Evolutionary conservation across 176 grass and related monocot species (phyloP).

Genomic region (Cymbopogon citratus): DNA sequence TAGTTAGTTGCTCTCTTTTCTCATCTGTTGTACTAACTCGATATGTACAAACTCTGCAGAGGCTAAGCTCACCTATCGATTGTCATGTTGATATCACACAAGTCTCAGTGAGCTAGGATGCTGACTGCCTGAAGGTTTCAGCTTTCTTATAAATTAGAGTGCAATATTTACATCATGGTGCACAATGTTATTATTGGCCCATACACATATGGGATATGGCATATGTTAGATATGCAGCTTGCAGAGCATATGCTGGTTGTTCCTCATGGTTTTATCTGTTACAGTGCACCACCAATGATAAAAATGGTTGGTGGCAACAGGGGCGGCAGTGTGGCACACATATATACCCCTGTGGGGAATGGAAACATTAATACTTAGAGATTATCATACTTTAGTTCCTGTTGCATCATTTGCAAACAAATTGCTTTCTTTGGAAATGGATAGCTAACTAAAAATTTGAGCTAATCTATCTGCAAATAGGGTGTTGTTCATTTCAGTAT

Average conservation of each 20-base stretch:
- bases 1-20: background rate
- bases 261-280: slow-evolving; percentile 7
- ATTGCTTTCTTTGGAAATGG: background rate
- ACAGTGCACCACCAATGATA: slow-evolving; percentile 1
- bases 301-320: slow-evolving; percentile 28
- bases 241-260: background rate
- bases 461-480: background rate
- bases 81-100: background rate
- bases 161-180: background rate
- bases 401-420: slow-evolving; percentile 4
- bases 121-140: background rate
- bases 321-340: background rate
- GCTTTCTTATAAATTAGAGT: background rate
- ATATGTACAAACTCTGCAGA: background rate
- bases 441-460: background rate
- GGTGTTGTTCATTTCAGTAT: background rate
- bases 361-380: background rate
- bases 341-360: background rate
- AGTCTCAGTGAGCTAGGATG: background rate
- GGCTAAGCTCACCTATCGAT: background rate
- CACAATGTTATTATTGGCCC: background rate
- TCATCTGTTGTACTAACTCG: background rate
- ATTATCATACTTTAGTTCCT: background rate
- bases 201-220: no score
- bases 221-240: background rate